Conservation (phyloP, 441 rosid genomes). For the Syzygium malaccense region DNA sequence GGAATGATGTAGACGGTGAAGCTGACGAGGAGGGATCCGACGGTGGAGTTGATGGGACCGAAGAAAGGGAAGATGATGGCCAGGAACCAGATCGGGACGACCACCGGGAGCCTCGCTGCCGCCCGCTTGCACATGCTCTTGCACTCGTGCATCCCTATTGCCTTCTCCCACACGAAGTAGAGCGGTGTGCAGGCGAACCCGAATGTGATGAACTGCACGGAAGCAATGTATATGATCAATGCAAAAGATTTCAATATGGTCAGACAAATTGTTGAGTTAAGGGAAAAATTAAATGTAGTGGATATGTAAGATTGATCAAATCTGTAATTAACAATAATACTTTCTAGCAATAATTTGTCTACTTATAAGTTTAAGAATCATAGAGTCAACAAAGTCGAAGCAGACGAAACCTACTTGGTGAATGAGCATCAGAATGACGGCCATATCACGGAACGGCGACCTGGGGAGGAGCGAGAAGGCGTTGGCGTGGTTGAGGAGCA, state of each 20-base stretch:
- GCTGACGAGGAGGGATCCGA: slow-evolving; percentile 12
- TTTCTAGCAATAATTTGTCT: not conserved
- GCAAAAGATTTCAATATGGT: not conserved
- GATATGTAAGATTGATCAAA: not conserved
- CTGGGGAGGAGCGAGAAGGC: slow-evolving; percentile 5
- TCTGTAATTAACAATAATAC: not conserved
- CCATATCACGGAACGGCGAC: not conserved
- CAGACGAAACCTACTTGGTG: not conserved
- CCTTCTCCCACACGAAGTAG: slow-evolving; percentile 18
- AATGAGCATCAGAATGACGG: slow-evolving; percentile 4
- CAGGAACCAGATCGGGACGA: slow-evolving; percentile 5
- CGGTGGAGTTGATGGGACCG: slow-evolving; percentile 16
- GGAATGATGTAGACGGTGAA: slow-evolving; percentile 18
- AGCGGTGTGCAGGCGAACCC: slow-evolving; percentile 15
- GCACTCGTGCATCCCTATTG: slow-evolving; percentile 12
- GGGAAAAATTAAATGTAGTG: not conserved
- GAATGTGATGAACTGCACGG: slow-evolving; percentile 5
- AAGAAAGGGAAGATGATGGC: slow-evolving; percentile 17
- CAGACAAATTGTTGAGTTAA: not conserved
- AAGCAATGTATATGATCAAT: not conserved
- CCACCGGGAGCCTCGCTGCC: slow-evolving; percentile 10
- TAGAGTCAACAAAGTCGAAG: not conserved
- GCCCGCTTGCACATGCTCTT: slow-evolving; percentile 11
- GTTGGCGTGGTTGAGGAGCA: slow-evolving; percentile 4
- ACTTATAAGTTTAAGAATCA: not conserved